phyloP scores from a whole-genome alignment of 805 yeast species.

The Schwanniomyces occidentalis region DNA sequence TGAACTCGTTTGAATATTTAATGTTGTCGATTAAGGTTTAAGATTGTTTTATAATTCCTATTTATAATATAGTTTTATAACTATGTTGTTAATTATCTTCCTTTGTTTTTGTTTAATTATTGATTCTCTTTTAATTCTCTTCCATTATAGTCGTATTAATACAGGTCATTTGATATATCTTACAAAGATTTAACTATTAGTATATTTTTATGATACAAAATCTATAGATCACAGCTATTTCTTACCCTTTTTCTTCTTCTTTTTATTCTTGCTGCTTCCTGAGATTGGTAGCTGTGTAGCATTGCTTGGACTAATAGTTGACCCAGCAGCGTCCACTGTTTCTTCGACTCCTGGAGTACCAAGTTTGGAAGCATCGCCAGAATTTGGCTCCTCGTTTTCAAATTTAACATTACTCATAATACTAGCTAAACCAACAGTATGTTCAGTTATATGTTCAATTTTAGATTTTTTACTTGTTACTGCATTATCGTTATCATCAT shows the following conservation, averaged over 20 bases:
- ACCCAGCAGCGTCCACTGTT: constrained; percentile 10
- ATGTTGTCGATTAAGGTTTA: too few species aligned
- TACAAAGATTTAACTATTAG: too few species aligned
- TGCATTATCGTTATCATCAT: constrained; percentile 10
- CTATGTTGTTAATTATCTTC: too few species aligned
- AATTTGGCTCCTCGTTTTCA: constrained; percentile 19
- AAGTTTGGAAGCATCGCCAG: constrained; percentile 10
- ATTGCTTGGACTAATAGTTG: constrained; percentile 9
- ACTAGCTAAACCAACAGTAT: constrained; percentile 37
- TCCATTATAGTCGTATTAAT: too few species aligned
- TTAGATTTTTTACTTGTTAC: constrained; percentile 9
- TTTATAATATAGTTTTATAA: too few species aligned
- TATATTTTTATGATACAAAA: too few species aligned
- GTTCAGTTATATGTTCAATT: constrained; percentile 9
- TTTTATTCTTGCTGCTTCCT: constrained; percentile 16
- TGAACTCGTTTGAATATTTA: too few species aligned
- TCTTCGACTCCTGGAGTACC: constrained; percentile 4
- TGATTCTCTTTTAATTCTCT: too few species aligned
- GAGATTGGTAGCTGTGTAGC: constrained; percentile 8
- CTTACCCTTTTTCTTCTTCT: constrained; percentile 34
- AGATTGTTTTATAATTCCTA: too few species aligned
- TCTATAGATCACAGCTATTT: too few species aligned
- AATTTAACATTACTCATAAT: constrained; percentile 40
- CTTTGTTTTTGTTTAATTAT: too few species aligned
- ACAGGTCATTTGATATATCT: too few species aligned